Conservation (phyloP, 495 filamentous ascomycete species). For the Ascodesmis nigricans region DNA sequence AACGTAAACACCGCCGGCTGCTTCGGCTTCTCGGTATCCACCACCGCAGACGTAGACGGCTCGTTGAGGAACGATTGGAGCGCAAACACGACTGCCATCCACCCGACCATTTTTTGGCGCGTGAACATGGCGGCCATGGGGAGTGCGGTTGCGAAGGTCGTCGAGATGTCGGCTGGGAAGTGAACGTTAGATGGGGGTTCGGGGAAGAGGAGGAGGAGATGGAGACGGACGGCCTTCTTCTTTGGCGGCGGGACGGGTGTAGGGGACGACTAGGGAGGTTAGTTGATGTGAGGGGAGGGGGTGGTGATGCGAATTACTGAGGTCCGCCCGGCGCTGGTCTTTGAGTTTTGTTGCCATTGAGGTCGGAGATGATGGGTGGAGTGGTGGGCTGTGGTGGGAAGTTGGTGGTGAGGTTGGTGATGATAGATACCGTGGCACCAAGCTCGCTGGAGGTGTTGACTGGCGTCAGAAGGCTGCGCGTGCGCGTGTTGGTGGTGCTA, state of each 20-base stretch:
- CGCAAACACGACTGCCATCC: slow-evolving; percentile 19
- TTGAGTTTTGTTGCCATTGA: slow-evolving; percentile 16
- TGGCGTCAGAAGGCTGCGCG: no score
- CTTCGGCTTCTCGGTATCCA: no score
- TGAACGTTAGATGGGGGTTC: not conserved
- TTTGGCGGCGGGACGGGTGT: slow-evolving; percentile 11
- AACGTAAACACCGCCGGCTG: slow-evolving; percentile 19
- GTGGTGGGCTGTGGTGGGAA: not conserved
- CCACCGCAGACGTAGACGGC: slow-evolving; percentile 14
- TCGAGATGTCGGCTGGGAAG: not conserved
- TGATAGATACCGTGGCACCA: not conserved
- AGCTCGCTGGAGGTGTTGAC: not conserved
- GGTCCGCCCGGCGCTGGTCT: slow-evolving; percentile 19
- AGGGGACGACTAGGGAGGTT: slow-evolving; percentile 18
- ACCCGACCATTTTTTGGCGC: slow-evolving; percentile 13
- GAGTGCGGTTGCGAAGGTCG: slow-evolving; percentile 16
- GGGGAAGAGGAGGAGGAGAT: slow-evolving; percentile 6
- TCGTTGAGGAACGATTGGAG: slow-evolving; percentile 21
- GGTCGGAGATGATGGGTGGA: not conserved
- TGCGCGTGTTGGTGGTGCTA: no score
- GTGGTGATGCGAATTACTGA: slow-evolving; percentile 8
- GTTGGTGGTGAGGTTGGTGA: slow-evolving; percentile 3
- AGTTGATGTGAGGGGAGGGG: not conserved
- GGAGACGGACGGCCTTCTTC: slow-evolving; percentile 16
- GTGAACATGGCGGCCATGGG: slow-evolving; percentile 23